Evolutionary conservation across 2,329 filamentous ascomycete genomes (phyloP).

Genomic region (Paecilomyces variotii): DNA sequence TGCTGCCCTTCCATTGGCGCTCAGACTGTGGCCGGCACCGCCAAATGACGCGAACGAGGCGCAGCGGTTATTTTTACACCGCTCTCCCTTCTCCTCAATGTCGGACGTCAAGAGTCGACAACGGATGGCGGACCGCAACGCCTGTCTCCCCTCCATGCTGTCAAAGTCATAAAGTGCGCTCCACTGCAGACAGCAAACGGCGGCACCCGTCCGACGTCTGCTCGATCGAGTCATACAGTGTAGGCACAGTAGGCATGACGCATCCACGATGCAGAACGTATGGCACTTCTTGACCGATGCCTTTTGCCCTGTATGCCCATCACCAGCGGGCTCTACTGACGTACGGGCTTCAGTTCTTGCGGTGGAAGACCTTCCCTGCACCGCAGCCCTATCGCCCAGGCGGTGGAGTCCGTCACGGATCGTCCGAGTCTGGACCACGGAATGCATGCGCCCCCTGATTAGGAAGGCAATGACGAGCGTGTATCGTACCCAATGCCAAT

Average conservation of each 20-base stretch:
- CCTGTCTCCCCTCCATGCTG: not conserved
- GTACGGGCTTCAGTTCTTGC: not conserved
- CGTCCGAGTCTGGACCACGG: not conserved
- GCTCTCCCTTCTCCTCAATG: not conserved
- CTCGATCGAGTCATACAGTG: not conserved
- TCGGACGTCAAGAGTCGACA: not conserved
- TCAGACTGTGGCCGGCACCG: not conserved
- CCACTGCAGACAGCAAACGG: not conserved
- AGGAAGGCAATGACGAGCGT: not conserved
- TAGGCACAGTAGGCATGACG: not conserved
- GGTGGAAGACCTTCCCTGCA: not conserved
- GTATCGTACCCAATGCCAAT: not conserved
- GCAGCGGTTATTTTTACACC: slow-evolving; percentile 3
- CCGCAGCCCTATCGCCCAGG: not conserved
- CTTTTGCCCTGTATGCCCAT: not conserved
- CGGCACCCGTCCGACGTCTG: not conserved
- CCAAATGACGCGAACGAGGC: not conserved
- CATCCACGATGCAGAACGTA: not conserved
- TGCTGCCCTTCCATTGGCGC: not conserved
- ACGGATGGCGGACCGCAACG: not conserved
- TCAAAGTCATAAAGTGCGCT: not conserved
- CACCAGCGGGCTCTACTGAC: not conserved
- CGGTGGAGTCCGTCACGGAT: not conserved
- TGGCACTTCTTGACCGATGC: not conserved
- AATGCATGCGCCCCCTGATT: not conserved